These are phyloP conservation scores for Agaricales sp. DNA, from an alignment of 1,284 basidiomycete species.

Conservation along the genomic window DNA sequence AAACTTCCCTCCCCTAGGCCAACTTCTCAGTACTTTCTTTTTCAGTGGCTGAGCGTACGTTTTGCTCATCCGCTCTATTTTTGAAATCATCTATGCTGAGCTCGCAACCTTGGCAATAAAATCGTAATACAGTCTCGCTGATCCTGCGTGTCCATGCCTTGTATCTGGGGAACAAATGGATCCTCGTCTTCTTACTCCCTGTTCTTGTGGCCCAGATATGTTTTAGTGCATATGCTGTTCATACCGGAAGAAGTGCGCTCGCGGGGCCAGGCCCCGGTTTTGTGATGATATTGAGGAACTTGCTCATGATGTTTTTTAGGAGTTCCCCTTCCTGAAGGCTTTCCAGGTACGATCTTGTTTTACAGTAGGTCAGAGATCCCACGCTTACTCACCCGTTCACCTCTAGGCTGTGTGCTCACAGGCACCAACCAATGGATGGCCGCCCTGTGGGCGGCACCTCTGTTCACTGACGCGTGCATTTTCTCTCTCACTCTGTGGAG, in stretches of 20 bases:
- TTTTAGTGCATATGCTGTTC: conserved; percentile 6
- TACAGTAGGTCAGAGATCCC: too few species aligned
- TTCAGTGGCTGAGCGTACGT: neutral
- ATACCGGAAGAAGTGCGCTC: neutral
- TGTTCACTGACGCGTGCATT: conserved; percentile 9
- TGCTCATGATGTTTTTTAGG: too few species aligned
- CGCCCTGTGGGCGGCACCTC: conserved; percentile 11
- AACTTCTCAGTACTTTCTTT: too few species aligned
- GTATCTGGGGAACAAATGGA: conserved; percentile 10
- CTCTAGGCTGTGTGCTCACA: neutral
- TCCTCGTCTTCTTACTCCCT: conserved; percentile 11
- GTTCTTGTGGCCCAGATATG: conserved; percentile 9
- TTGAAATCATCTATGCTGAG: too few species aligned
- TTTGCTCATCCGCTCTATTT: too few species aligned
- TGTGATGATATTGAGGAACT: too few species aligned
- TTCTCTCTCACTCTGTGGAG: conserved; percentile 10
- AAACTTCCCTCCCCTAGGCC: too few species aligned
- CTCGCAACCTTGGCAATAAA: too few species aligned
- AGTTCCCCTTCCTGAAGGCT: neutral
- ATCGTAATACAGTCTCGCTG: conserved; percentile 17
- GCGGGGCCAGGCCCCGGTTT: too few species aligned
- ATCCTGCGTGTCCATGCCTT: conserved; percentile 16
- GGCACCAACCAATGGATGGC: conserved; percentile 1
- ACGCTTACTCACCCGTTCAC: too few species aligned
- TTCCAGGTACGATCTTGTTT: neutral